Percentiles rank a stretch among this genome's conserved stretches.
phyloP scores from a whole-genome alignment of 768 basidiomycete genomes.

The Dentipellis fragilis region DNA sequence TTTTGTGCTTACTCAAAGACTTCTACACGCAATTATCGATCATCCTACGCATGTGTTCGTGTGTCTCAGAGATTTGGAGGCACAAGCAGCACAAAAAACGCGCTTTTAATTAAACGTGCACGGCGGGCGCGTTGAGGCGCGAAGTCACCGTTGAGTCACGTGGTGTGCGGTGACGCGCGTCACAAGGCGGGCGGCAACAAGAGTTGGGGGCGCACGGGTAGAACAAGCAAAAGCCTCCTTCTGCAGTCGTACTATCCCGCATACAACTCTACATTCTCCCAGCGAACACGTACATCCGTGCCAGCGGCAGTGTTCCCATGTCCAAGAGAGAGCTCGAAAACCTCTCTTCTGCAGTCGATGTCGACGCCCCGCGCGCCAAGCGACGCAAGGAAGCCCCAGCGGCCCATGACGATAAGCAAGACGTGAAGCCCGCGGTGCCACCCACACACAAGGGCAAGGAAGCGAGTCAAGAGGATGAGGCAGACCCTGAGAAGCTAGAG shows the following conservation, averaged over 20 bases:
- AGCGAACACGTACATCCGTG: neutral
- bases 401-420: conserved; percentile 30
- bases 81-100: neutral
- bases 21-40: too few species aligned
- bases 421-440: conserved; percentile 27
- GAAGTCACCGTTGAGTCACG: neutral
- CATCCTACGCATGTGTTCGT: too few species aligned
- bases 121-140: too few species aligned
- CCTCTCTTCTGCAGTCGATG: conserved; percentile 28
- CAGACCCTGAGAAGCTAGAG: conserved; percentile 18
- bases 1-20: too few species aligned
- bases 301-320: conserved; percentile 20
- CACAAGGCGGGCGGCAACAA: neutral
- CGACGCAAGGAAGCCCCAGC: conserved; percentile 34
- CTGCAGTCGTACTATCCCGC: neutral
- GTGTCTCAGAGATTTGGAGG: neutral
- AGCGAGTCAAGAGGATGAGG: conserved; percentile 16
- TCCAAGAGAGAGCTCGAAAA: conserved; percentile 41
- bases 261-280: neutral
- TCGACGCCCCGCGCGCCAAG: conserved; percentile 40
- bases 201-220: neutral
- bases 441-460: conserved; percentile 20
- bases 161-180: neutral
- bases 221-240: neutral
- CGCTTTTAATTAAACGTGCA: neutral